A percentile compares a stretch with the other conserved stretches of the same genome.
Conservation (phyloP, 345 rosid genomes). For the Cardamine resedifolia region DNA sequence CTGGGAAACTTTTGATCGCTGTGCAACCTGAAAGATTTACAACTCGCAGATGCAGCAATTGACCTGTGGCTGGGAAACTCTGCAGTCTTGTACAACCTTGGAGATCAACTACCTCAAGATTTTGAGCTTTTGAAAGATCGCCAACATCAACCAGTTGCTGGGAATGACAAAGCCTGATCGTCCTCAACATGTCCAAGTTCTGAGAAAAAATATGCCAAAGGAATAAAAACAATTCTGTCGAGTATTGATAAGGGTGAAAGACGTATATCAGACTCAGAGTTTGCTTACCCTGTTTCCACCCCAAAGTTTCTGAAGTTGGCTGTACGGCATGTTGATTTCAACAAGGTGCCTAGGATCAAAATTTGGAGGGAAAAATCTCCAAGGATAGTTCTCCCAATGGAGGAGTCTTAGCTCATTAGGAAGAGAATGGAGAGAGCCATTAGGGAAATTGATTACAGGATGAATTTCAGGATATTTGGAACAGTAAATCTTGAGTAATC, state of each 20-base stretch:
- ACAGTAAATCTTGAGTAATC: conserved; percentile 11
- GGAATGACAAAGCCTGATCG: conserved; percentile 12
- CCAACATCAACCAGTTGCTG: not conserved
- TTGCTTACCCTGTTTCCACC: not conserved
- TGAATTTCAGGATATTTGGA: not conserved
- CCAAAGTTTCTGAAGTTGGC: conserved; percentile 24
- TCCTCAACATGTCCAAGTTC: conserved; percentile 5
- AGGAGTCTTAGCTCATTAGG: conserved; percentile 11
- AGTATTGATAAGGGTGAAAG: not conserved
- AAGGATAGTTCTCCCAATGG: conserved; percentile 26
- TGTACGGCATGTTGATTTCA: not conserved
- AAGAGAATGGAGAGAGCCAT: not conserved
- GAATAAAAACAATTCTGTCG: not conserved
- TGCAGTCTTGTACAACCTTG: conserved; percentile 1
- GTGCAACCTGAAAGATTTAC: no score
- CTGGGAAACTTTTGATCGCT: not conserved
- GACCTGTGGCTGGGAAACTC: not conserved
- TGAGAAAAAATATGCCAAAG: not conserved
- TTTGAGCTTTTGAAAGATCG: not conserved
- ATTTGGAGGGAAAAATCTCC: not conserved
- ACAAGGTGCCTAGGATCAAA: conserved; percentile 12
- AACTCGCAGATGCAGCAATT: conserved; percentile 3
- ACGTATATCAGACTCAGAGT: not conserved
- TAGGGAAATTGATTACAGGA: not conserved
- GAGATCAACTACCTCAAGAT: conserved; percentile 6